Conservation (phyloP, 2,329 filamentous ascomycete genomes). For the Claviceps spartinae region DNA sequence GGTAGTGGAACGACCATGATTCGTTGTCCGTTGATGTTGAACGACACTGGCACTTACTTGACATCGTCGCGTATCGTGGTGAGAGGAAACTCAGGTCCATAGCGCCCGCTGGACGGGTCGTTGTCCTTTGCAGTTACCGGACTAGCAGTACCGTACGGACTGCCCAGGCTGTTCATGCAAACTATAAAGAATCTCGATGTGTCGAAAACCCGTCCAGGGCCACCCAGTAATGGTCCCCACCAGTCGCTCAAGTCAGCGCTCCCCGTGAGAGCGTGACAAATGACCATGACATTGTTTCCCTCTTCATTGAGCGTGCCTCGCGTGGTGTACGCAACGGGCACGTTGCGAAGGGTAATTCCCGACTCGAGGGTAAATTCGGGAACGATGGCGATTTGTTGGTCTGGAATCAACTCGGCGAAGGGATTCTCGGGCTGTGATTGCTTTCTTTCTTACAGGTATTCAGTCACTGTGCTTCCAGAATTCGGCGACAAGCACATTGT, state of each 20-base stretch:
- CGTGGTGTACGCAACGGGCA: conserved; percentile 55
- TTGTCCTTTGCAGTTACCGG: conserved; percentile 82
- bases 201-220: conserved; percentile 67
- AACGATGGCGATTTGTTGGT: conserved; percentile 76
- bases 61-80: conserved; percentile 95
- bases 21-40: neutral
- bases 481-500: neutral
- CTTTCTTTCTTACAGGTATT: conserved; percentile 53
- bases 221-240: conserved; percentile 75
- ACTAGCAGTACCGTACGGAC: conserved; percentile 77
- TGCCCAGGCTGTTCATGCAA: conserved; percentile 75
- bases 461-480: conserved; percentile 36
- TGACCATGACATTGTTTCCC: conserved; percentile 56
- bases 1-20: neutral
- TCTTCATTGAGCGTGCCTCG: conserved; percentile 45
- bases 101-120: conserved; percentile 56
- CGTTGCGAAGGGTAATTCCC: conserved; percentile 68
- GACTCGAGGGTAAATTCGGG: conserved; percentile 90
- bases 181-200: conserved; percentile 73
- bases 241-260: conserved; percentile 76
- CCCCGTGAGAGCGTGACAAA: conserved; percentile 75
- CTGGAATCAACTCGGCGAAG: conserved; percentile 70
- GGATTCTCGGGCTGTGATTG: conserved; percentile 77
- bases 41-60: conserved; percentile 43
- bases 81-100: conserved; percentile 91